Evolutionary conservation across 495 filamentous ascomycete genomes (phyloP).

Genomic region (Aspergillus heteromorphus): DNA sequence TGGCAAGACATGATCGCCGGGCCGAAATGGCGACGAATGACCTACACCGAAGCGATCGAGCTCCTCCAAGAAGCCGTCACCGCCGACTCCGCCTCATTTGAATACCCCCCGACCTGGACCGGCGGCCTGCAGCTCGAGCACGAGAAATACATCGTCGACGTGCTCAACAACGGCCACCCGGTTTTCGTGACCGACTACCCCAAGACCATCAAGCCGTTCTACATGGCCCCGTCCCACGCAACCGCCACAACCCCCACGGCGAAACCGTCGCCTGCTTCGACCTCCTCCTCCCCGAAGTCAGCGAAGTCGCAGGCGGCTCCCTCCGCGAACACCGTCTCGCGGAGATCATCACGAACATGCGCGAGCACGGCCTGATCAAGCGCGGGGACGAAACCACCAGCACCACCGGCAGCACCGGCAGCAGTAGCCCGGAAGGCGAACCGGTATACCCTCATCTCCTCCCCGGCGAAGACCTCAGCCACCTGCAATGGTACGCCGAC

Average conservation of each 20-base stretch:
- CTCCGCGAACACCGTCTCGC: conserved; percentile 83
- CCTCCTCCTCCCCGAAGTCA: conserved; percentile 81
- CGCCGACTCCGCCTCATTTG: conserved; percentile 50
- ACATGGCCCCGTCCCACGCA: conserved; percentile 67
- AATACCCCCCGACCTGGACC: conserved; percentile 63
- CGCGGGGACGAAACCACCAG: conserved; percentile 3
- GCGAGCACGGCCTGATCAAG: conserved; percentile 49
- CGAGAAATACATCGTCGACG: conserved; percentile 78
- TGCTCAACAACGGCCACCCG: conserved; percentile 61
- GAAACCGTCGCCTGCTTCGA: conserved; percentile 91
- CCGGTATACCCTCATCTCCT: conserved; percentile 33
- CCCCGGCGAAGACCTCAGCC: conserved; percentile 43
- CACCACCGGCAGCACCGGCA: too few species aligned
- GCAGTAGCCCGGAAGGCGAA: neutral
- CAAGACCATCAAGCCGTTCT: conserved; percentile 82
- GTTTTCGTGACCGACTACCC: conserved; percentile 96
- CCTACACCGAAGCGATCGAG: conserved; percentile 73
- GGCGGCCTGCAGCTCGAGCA: conserved; percentile 82
- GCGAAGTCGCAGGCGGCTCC: conserved; percentile 88
- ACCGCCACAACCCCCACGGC: conserved; percentile 2
- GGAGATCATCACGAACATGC: conserved; percentile 70
- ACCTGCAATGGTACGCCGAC: conserved; percentile 89
- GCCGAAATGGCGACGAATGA: conserved; percentile 72
- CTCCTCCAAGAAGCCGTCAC: conserved; percentile 56
- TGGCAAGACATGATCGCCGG: conserved; percentile 62